These are phyloP conservation scores for Vicia sativa DNA, from an alignment of 306 rosid species.

Conservation along the genomic window DNA sequence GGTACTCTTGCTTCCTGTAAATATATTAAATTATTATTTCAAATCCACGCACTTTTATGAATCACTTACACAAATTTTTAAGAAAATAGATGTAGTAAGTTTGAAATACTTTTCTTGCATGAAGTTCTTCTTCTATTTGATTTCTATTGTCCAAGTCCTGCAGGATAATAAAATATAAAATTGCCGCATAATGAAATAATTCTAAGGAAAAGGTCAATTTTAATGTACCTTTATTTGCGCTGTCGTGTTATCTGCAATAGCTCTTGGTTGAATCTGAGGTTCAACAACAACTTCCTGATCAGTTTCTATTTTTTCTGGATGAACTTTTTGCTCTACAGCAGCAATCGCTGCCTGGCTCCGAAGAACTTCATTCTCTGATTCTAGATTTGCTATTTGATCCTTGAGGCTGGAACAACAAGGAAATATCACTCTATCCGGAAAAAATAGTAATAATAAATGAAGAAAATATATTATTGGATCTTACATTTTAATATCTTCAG, in stretches of 20 bases:
- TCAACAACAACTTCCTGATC: slow-evolving; percentile 37
- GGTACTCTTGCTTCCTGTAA: slow-evolving; percentile 63
- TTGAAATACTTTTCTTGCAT: slow-evolving; percentile 52
- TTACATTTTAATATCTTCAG: slow-evolving; percentile 72
- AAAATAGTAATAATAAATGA: neutral
- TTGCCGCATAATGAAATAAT: slow-evolving; percentile 32
- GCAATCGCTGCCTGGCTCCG: slow-evolving; percentile 46
- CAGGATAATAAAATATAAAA: slow-evolving; percentile 35
- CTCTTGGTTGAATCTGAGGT: slow-evolving; percentile 48
- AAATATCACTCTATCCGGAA: too few relatives aligned
- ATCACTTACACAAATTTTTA: slow-evolving; percentile 4
- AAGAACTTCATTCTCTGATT: slow-evolving; percentile 70
- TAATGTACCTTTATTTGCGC: slow-evolving; percentile 55
- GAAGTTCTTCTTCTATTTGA: slow-evolving; percentile 51
- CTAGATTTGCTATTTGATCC: slow-evolving; percentile 59
- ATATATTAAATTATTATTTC: slow-evolving; percentile 29
- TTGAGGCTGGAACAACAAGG: slow-evolving; percentile 54
- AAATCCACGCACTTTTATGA: slow-evolving; percentile 14
- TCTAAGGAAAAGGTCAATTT: slow-evolving; percentile 15
- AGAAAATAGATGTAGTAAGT: slow-evolving; percentile 15
- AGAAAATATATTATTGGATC: slow-evolving; percentile 27
- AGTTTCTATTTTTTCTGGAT: slow-evolving; percentile 43
- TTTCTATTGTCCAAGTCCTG: slow-evolving; percentile 65
- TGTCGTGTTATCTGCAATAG: slow-evolving; percentile 36
- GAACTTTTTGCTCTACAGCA: slow-evolving; percentile 42